Percentiles rank a stretch among this genome's conserved stretches.
phyloP scores from a whole-genome alignment of 140 eudicot genomes.

The Erigeron philadelphicus region DNA sequence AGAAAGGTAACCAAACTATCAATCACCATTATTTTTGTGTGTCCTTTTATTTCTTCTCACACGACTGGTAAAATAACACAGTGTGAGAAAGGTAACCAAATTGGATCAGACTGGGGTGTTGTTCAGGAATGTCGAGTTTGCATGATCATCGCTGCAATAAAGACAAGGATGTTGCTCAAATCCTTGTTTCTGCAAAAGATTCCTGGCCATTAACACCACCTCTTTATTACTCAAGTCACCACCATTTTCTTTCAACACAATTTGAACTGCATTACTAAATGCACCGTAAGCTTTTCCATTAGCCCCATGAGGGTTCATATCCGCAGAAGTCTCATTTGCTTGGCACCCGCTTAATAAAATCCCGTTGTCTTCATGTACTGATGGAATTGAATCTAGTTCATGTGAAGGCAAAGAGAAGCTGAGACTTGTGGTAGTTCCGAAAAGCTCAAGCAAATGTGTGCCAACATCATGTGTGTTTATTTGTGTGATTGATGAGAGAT shows the following conservation, averaged over 20 bases:
- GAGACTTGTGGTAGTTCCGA: constrained; percentile 58
- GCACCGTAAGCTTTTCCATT: constrained; percentile 72
- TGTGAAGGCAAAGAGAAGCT: constrained; percentile 40
- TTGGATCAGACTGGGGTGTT: not conserved
- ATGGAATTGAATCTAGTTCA: constrained; percentile 27
- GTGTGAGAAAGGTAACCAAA: not conserved
- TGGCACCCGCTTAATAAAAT: constrained; percentile 81
- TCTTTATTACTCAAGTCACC: constrained; percentile 47
- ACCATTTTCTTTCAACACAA: constrained; percentile 41
- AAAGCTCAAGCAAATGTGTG: constrained; percentile 57
- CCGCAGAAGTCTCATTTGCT: constrained; percentile 63
- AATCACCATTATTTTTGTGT: not conserved
- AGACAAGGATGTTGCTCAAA: constrained; percentile 77
- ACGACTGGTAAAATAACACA: not conserved
- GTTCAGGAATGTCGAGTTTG: constrained; percentile 51
- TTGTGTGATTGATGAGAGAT: constrained; percentile 47
- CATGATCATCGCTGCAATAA: constrained; percentile 86
- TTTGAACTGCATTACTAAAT: constrained; percentile 66
- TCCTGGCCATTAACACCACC: constrained; percentile 56
- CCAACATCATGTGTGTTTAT: constrained; percentile 49
- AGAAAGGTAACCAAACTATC: not conserved
- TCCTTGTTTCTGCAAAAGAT: constrained; percentile 44
- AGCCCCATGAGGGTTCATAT: constrained; percentile 35
- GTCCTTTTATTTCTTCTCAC: constrained; percentile 2
- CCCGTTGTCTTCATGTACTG: constrained; percentile 49